Evolutionary conservation across 106 monocot species (phyloP), one percentile per base, ranked within the genome.

Genomic region (Iris macrosiphon): DNA sequence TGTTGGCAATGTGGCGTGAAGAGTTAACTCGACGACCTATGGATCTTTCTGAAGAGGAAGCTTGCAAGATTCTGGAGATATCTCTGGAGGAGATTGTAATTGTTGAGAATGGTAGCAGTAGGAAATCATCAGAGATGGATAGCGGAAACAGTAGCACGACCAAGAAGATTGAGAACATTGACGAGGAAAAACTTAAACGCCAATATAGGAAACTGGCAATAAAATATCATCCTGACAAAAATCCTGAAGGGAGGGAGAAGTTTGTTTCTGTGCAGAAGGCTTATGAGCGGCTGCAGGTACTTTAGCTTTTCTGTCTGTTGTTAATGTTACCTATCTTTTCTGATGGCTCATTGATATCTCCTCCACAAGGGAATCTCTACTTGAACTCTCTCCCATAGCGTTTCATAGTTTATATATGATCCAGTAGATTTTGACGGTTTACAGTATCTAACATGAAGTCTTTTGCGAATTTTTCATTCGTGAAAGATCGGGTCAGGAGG

Each of bases 1-100:
- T 98, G 60, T 56, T 98, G 45, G 86, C 56, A 65, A 98, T 98
- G 98, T 98, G 98, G 98, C 98, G 91, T 75, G 98, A 98, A 72
- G 98, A 98, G 52, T 75, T 98, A 57, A 81, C 91, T 60, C 67
- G 98, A 32, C 60, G 78, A 14, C 98, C 98, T 13, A 87, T 91
- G 98, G 98, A 91, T 78, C 83, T 98, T 31, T 98, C 98, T 22
- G 98, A 98, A 63, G 91, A 98, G 68, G 91, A 87, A 69, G 98
- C 98, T 55, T 91, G 86, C 61, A 80, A 69, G 49, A 83, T 98
- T 66, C 39, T 98, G 57, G 98, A 98, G 68, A 91, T 98, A 37
- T 80, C 82, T 45, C 41, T 91, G 49, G 83, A 91, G 68, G 98
- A 98, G 37, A 80, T 98, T 71, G 50, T 77, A 48, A 60, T 62